A percentile compares a stretch with the other conserved stretches of the same genome.
Evolutionary conservation across 768 basidiomycete genomes (phyloP).

Genomic region (Suillus spraguei): DNA sequence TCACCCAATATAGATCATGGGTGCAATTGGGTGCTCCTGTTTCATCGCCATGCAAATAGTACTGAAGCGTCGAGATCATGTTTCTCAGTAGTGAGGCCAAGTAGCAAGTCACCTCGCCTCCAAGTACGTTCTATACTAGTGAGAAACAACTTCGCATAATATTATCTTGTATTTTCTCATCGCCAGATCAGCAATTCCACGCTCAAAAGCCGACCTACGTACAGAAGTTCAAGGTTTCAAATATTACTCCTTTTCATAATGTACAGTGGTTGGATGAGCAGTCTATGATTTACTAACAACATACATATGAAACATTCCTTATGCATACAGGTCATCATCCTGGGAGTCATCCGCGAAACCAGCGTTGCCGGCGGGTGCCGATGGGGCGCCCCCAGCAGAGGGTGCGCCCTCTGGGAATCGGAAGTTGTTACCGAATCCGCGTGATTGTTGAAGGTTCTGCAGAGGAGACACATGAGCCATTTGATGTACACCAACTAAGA

Average conservation of each 20-base stretch:
- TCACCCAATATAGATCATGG: conserved; percentile 19
- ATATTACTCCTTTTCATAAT: conserved; percentile 9
- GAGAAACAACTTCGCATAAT: conserved; percentile 5
- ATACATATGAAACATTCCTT: conserved; percentile 9
- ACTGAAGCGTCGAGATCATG: conserved; percentile 16
- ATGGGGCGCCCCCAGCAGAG: conserved; percentile 36
- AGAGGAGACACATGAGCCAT: conserved; percentile 15
- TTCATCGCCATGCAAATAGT: conserved; percentile 29
- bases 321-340: conserved; percentile 94
- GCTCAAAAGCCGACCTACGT: neutral
- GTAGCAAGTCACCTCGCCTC: conserved; percentile 14
- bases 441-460: conserved; percentile 87
- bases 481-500: conserved; percentile 5
- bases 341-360: conserved; percentile 84
- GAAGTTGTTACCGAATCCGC: conserved; percentile 93
- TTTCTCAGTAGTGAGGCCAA: neutral
- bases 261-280: conserved; percentile 1
- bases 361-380: conserved; percentile 61
- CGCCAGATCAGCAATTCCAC: conserved; percentile 2
- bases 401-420: conserved; percentile 89
- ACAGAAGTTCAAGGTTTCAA: conserved; percentile 2
- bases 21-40: conserved; percentile 27
- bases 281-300: conserved; percentile 6
- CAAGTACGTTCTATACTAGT: conserved; percentile 12
- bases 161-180: conserved; percentile 23